Evolutionary conservation across 1,284 basidiomycete species (phyloP).

Genomic region (Sphaerobolus stellatus): DNA sequence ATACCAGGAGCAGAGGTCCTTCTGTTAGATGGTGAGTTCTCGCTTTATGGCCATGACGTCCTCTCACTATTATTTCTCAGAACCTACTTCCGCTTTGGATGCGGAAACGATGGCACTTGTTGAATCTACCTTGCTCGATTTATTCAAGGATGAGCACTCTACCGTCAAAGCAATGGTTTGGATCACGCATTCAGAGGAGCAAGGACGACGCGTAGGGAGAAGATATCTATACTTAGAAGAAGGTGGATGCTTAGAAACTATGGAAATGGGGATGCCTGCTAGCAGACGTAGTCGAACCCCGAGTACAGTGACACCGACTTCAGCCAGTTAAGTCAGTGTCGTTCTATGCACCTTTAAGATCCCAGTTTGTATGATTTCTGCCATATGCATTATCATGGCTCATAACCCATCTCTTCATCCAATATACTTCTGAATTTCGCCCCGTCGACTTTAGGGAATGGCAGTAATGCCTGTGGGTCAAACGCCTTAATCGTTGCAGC

Average conservation of each 20-base stretch:
- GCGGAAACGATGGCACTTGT: slow-evolving; percentile 61
- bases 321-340: too few species aligned
- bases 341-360: too few species aligned
- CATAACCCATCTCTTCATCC: slow-evolving; percentile 14
- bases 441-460: slow-evolving; percentile 11
- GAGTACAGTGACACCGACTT: neutral
- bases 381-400: neutral
- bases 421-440: slow-evolving; percentile 5
- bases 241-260: slow-evolving; percentile 11
- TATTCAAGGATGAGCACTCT: slow-evolving; percentile 48
- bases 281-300: neutral
- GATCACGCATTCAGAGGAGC: slow-evolving; percentile 85
- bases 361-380: neutral
- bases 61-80: slow-evolving; percentile 37
- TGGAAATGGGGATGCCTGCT: slow-evolving; percentile 11
- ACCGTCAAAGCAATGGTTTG: slow-evolving; percentile 74
- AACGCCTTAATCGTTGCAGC: slow-evolving; percentile 5
- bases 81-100: slow-evolving; percentile 86
- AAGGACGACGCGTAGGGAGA: slow-evolving; percentile 71
- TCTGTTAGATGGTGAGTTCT: slow-evolving; percentile 74
- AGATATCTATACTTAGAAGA: slow-evolving; percentile 35
- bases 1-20: slow-evolving; percentile 75
- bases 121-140: slow-evolving; percentile 57
- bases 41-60: neutral
- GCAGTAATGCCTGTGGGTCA: neutral